A percentile compares a stretch with the other conserved stretches of the same genome.
phyloP scores from a whole-genome alignment of 176 grass and related monocot species.

The Elaeis guineensis region DNA sequence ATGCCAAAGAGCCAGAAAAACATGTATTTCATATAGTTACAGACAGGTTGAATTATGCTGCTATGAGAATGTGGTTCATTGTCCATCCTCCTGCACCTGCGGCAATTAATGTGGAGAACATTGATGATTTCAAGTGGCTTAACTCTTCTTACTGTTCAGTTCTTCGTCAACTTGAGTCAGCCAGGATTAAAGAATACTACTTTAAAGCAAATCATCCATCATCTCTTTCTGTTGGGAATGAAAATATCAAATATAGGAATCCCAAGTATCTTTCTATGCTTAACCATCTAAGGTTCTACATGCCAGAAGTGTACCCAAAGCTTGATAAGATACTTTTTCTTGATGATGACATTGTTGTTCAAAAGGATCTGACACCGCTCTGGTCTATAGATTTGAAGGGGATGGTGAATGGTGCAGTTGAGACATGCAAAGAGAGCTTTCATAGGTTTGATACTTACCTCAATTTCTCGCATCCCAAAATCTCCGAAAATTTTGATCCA shows the following conservation, averaged over 20 bases:
- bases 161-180: slow-evolving; percentile 89
- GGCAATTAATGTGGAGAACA: slow-evolving; percentile 73
- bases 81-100: slow-evolving; percentile 42
- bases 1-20: slow-evolving; percentile 80
- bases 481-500: slow-evolving; percentile 84
- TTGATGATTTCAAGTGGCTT: slow-evolving; percentile 94
- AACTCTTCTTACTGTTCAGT: slow-evolving; percentile 93
- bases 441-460: slow-evolving; percentile 95
- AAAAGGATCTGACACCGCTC: slow-evolving; percentile 76
- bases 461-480: slow-evolving; percentile 81
- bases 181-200: slow-evolving; percentile 86
- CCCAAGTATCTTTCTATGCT: slow-evolving; percentile 98
- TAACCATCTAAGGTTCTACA: slow-evolving; percentile 93
- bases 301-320: slow-evolving; percentile 92
- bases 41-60: slow-evolving; percentile 86
- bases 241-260: slow-evolving; percentile 93
- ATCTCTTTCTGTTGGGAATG: slow-evolving; percentile 75
- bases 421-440: slow-evolving; percentile 97
- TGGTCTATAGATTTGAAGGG: slow-evolving; percentile 81
- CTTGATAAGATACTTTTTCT: slow-evolving; percentile 95
- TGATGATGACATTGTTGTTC: slow-evolving; percentile 90
- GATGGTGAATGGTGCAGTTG: slow-evolving; percentile 96
- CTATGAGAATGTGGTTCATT: slow-evolving; percentile 96
- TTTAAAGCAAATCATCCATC: slow-evolving; percentile 90
- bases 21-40: slow-evolving; percentile 95